These are phyloP conservation scores for Hansenula anomala DNA, from an alignment of 1,139 yeast genomes.

Conservation along the genomic window DNA sequence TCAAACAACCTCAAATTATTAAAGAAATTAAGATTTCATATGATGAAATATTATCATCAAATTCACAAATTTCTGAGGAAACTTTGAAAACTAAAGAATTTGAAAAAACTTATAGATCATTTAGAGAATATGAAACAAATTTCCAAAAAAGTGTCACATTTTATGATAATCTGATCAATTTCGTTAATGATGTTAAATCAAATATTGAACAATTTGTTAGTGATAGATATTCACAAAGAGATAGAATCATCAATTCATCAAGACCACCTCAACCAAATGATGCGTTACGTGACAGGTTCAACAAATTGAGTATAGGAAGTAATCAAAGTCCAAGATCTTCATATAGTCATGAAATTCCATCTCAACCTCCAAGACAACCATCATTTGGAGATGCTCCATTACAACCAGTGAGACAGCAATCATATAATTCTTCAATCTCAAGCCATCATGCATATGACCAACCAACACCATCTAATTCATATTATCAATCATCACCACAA, in stretches of 20 bases:
- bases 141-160: constrained; percentile 56
- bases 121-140: constrained; percentile 59
- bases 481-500: constrained; percentile 1
- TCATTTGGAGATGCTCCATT: constrained; percentile 8
- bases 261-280: constrained; percentile 6
- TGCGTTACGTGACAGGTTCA: constrained; percentile 9
- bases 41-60: constrained; percentile 46
- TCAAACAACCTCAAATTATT: constrained; percentile 56
- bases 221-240: constrained; percentile 30
- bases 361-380: constrained; percentile 9
- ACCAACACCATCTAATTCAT: constrained; percentile 4
- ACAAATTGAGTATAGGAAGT: constrained; percentile 10
- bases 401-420: constrained; percentile 12
- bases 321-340: too few relatives aligned
- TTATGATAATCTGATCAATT: constrained; percentile 50
- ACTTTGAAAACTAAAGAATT: constrained; percentile 39
- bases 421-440: constrained; percentile 6
- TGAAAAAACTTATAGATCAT: constrained; percentile 42
- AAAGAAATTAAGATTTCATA: constrained; percentile 54
- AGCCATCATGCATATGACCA: constrained; percentile 5
- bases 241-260: constrained; percentile 9
- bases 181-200: constrained; percentile 34
- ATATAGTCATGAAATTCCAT: too few relatives aligned
- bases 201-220: constrained; percentile 32
- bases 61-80: constrained; percentile 29